phyloP scores from a whole-genome alignment of 1,284 basidiomycete genomes.

The Irpex sp. region DNA sequence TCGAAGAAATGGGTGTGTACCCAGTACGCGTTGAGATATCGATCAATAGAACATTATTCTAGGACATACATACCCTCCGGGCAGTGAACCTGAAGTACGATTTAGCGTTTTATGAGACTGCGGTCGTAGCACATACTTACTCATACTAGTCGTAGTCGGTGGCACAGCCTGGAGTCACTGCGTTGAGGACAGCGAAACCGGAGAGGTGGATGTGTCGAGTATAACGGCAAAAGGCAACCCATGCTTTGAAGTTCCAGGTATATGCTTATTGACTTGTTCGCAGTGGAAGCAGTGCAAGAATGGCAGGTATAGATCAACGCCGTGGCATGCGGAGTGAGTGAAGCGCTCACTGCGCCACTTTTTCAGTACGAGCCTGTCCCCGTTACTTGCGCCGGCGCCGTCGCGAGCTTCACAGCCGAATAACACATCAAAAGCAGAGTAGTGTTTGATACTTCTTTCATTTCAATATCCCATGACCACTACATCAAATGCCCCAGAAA shows the following conservation, averaged over 20 bases:
- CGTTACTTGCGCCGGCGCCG: too few relatives aligned
- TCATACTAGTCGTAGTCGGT: neutral
- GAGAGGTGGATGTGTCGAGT: neutral
- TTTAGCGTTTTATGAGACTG: neutral
- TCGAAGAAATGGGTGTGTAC: too few relatives aligned
- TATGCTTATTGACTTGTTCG: neutral
- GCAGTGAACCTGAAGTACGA: constrained; percentile 2
- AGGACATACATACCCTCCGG: too few relatives aligned
- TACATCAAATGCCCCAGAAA: constrained; percentile 1
- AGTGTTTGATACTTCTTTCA: constrained; percentile 10
- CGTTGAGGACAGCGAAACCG: neutral
- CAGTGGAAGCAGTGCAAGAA: neutral
- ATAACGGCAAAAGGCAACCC: neutral
- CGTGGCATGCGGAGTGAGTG: too few relatives aligned
- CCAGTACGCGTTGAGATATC: too few relatives aligned
- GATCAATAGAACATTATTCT: too few relatives aligned
- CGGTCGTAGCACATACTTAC: neutral
- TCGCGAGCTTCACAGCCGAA: neutral
- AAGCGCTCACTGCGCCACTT: too few relatives aligned
- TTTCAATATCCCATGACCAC: neutral
- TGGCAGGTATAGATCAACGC: too few relatives aligned
- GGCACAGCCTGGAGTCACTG: neutral
- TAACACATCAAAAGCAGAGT: neutral
- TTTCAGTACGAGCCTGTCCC: too few relatives aligned
- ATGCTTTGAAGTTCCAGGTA: neutral